Evolutionary conservation across 2,329 filamentous ascomycete species (phyloP).

Genomic region (Dactylellina sp.): DNA sequence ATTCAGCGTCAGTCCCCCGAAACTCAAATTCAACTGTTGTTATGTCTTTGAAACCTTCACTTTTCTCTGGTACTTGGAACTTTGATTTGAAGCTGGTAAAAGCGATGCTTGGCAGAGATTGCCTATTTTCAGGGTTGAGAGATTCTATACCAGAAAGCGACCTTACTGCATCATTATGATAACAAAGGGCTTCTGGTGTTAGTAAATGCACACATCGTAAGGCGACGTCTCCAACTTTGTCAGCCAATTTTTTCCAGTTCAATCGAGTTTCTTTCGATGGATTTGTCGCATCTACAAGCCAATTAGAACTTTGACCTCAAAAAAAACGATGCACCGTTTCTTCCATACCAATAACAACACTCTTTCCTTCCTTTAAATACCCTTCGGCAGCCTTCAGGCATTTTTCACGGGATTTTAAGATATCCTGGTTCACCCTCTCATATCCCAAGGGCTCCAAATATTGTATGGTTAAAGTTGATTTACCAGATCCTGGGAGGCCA

Average conservation of each 20-base stretch:
- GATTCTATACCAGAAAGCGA: slow-evolving; percentile 37
- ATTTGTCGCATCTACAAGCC: slow-evolving; percentile 87
- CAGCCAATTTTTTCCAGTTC: slow-evolving; percentile 82
- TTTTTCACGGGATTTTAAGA: slow-evolving; percentile 77
- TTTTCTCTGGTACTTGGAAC: slow-evolving; percentile 76
- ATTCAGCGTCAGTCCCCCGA: slow-evolving; percentile 60
- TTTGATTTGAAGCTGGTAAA: slow-evolving; percentile 80
- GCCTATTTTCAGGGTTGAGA: slow-evolving; percentile 81
- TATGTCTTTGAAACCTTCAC: slow-evolving; percentile 88
- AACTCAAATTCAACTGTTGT: slow-evolving; percentile 78
- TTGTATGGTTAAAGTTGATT: slow-evolving; percentile 89
- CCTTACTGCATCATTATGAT: slow-evolving; percentile 89
- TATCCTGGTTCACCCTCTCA: slow-evolving; percentile 88
- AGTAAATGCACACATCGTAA: slow-evolving; percentile 90
- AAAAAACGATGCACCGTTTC: not conserved
- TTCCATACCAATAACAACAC: slow-evolving; percentile 78
- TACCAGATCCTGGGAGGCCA: slow-evolving; percentile 88
- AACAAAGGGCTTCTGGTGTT: slow-evolving; percentile 74
- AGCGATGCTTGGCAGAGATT: slow-evolving; percentile 79
- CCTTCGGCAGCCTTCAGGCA: slow-evolving; percentile 77
- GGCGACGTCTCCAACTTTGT: slow-evolving; percentile 73
- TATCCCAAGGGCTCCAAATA: slow-evolving; percentile 82
- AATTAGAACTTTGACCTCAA: slow-evolving; percentile 33
- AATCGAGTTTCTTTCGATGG: slow-evolving; percentile 79
- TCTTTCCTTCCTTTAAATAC: slow-evolving; percentile 73